Conservation (phyloP, 2,329 filamentous ascomycete genomes). For the Calonectria multiphialidica region DNA sequence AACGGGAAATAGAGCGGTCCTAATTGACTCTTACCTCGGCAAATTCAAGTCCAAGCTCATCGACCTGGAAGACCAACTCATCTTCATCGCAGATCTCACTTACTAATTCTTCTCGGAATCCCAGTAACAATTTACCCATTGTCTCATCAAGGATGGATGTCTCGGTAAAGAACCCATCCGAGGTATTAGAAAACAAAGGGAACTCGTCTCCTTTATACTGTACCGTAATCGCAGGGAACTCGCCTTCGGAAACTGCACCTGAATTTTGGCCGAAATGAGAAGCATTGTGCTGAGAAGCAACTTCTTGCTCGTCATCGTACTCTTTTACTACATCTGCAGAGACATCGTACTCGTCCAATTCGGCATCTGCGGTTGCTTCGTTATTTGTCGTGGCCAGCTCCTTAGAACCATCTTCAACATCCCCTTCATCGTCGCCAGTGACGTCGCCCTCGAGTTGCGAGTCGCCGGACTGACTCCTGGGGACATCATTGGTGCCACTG, state of each 20-base stretch:
- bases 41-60: slow-evolving; percentile 66
- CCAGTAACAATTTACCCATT: slow-evolving; percentile 58
- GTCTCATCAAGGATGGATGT: slow-evolving; percentile 55
- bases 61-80: slow-evolving; percentile 64
- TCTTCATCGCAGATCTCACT: slow-evolving; percentile 60
- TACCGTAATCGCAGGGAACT: slow-evolving; percentile 54
- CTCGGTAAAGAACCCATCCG: slow-evolving; percentile 60
- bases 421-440: slow-evolving; percentile 8
- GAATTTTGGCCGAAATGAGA: slow-evolving; percentile 24
- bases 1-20: background rate
- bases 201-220: slow-evolving; percentile 59
- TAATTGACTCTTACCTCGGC: slow-evolving; percentile 55
- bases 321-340: slow-evolving; percentile 16
- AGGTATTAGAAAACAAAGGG: slow-evolving; percentile 52
- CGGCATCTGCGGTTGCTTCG: slow-evolving; percentile 11
- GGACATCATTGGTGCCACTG: slow-evolving; percentile 17
- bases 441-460: slow-evolving; percentile 28
- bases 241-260: slow-evolving; percentile 25
- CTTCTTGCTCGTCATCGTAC: slow-evolving; percentile 28
- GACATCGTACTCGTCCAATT: slow-evolving; percentile 18
- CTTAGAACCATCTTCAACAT: slow-evolving; percentile 14
- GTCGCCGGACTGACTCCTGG: slow-evolving; percentile 20
- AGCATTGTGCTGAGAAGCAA: slow-evolving; percentile 3
- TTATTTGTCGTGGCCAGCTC: slow-evolving; percentile 3
- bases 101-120: slow-evolving; percentile 59